Conservation (phyloP, 768 basidiomycete species). For the Termitomyces sp. region DNA sequence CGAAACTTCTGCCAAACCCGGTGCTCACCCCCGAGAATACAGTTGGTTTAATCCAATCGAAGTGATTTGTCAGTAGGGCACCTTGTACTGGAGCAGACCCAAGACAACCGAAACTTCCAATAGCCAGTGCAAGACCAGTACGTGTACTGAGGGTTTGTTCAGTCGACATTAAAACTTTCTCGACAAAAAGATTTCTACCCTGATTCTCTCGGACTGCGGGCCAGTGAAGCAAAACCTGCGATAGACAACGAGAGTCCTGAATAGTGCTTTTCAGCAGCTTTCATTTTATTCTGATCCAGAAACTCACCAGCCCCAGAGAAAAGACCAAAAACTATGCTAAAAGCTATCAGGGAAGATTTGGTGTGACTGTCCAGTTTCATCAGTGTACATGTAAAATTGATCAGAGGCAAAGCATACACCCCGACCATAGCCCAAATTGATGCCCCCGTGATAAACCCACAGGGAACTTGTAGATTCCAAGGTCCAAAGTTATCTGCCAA, state of each 20-base stretch:
- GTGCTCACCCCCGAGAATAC: conserved; percentile 30
- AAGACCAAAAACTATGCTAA: conserved; percentile 44
- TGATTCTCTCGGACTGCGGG: conserved; percentile 28
- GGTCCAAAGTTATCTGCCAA: conserved; percentile 2
- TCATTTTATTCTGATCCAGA: not conserved
- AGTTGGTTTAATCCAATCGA: conserved; percentile 29
- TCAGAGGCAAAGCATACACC: conserved; percentile 21
- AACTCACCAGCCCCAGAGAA: conserved; percentile 41
- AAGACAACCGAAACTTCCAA: conserved; percentile 28
- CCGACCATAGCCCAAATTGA: conserved; percentile 35
- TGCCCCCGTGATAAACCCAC: conserved; percentile 29
- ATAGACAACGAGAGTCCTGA: conserved; percentile 31
- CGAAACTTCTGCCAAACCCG: not conserved
- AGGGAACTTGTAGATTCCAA: conserved; percentile 24
- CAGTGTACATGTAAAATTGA: not conserved
- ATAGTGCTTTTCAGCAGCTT: not conserved
- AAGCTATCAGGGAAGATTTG: conserved; percentile 30
- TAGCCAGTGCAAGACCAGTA: conserved; percentile 30
- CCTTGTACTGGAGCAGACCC: conserved; percentile 32
- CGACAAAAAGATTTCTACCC: conserved; percentile 22
- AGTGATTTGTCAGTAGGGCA: conserved; percentile 26
- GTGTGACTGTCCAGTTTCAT: conserved; percentile 22
- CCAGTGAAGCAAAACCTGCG: conserved; percentile 25
- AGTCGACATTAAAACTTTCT: not conserved
- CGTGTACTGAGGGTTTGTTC: conserved; percentile 23